Evolutionary conservation across 192 early-diverging fungal species (phyloP), one percentile per base, ranked within the genome.

Genomic region (Glomus cerebriforme): DNA sequence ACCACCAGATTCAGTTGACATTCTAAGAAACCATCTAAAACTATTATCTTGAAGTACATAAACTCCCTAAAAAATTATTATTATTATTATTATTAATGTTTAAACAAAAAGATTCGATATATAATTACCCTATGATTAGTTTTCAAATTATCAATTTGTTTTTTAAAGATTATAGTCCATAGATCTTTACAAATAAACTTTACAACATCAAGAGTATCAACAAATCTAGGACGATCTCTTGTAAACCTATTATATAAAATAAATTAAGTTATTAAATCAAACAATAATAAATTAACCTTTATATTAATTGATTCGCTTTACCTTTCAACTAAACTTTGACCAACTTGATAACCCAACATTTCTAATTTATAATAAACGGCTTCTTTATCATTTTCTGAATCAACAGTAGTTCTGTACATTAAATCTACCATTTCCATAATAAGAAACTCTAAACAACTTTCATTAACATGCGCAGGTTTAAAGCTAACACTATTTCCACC

Each of bases 141-240:
- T 83, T 99, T 99, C 13, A 99, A 86, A 79, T 99, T 98, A 80
- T 99, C 98, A 47, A 99, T 92, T 81, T 99, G 97, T 75, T 99
- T 96, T 82, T 96, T 95, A 81, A 99, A 99, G 62, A 97, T 83
- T 39, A 93, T 85, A 65, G 92, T 92, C 98, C 98, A 99, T 29
- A 97, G 88, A 68, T 99, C 98, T 82, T 98, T 98, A 88, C 98
- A 99, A 12, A 99, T 91, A 88, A 98, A 99, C 83, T 99, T 99
- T 68, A 99, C 93, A 37, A 98, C 93, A 65, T 99, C 98, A 27
- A 99, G 85, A 35, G 93, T 98, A 86, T 99, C 97, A 0, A 88
- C 85, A 80, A 99, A 95, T 7, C 98, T 92, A 76, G 94, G 90
- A 77, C 92, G 88, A 64, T 97, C 92, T 75, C 92, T 90, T 1